Evolutionary conservation across 805 yeast species (phyloP).

Genomic region (Pichia scutulata): DNA sequence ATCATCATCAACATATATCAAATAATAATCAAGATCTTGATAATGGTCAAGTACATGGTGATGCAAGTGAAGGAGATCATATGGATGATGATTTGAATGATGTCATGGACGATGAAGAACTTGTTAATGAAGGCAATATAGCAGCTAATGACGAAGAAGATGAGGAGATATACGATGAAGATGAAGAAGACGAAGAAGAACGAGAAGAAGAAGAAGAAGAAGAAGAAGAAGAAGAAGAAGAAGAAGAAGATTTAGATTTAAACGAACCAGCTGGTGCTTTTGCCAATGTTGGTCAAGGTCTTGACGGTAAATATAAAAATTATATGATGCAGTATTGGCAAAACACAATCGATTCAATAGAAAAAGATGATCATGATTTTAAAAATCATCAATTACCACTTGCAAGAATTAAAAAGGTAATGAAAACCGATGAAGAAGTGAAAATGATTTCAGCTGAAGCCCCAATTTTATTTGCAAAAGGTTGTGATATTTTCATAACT

Average conservation of each 20-base stretch:
- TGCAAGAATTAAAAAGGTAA: constrained; percentile 93
- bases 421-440: constrained; percentile 97
- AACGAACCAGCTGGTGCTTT: constrained; percentile 32
- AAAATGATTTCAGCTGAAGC: constrained; percentile 98
- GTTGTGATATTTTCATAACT: constrained; percentile 94
- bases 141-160: neutral
- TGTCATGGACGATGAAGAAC: no score
- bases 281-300: constrained; percentile 87
- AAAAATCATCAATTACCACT: constrained; percentile 91
- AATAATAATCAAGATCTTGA: neutral
- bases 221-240: constrained; percentile 20
- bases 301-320: constrained; percentile 72
- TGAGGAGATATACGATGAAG: neutral
- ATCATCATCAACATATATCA: neutral
- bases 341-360: constrained; percentile 84
- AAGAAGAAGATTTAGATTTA: constrained; percentile 19
- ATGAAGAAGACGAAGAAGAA: constrained; percentile 2
- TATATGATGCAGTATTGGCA: constrained; percentile 98
- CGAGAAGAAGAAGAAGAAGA: constrained; percentile 26
- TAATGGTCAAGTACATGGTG: neutral
- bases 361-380: constrained; percentile 82
- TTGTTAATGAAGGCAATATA: no score
- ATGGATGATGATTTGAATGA: neutral
- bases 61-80: neutral
- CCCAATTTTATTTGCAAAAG: constrained; percentile 94